Conservation (phyloP, 2,329 filamentous ascomycete genomes). For the Neophaeococcomyces aloes region DNA sequence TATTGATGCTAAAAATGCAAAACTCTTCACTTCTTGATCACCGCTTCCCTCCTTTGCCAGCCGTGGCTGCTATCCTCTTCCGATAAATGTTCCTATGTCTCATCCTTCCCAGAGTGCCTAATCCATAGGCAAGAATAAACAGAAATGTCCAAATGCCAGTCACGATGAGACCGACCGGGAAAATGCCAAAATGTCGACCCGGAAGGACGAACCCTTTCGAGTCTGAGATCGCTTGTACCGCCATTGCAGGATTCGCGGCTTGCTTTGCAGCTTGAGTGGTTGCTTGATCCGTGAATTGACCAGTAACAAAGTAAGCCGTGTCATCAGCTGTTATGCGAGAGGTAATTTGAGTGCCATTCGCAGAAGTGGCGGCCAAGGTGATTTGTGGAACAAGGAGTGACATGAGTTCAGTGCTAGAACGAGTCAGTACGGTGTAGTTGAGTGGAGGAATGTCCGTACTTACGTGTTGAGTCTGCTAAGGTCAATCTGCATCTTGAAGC, state of each 20-base stretch:
- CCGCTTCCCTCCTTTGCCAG: constrained; percentile 7
- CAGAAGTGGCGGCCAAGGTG: constrained; percentile 21
- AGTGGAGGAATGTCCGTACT: constrained; percentile 5
- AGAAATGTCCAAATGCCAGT: constrained; percentile 26
- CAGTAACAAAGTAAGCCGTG: constrained; percentile 29
- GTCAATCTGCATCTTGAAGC: constrained; percentile 22
- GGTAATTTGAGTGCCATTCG: constrained; percentile 15
- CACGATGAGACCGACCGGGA: constrained; percentile 26
- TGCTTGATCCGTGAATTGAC: constrained; percentile 23
- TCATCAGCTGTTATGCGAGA: constrained; percentile 26
- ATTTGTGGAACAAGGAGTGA: constrained; percentile 28
- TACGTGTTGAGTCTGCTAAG: constrained; percentile 24
- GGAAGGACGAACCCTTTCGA: constrained; percentile 26
- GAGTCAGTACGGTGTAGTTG: not conserved
- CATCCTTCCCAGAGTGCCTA: constrained; percentile 26
- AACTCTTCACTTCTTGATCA: not conserved
- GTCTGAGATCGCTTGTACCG: constrained; percentile 20
- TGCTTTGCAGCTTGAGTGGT: constrained; percentile 16
- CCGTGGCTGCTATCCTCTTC: constrained; percentile 19
- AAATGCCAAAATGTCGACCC: constrained; percentile 25
- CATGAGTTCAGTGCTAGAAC: constrained; percentile 21
- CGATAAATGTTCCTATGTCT: constrained; percentile 27
- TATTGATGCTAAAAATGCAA: not conserved
- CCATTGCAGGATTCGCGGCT: constrained; percentile 17
- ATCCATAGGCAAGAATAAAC: constrained; percentile 25